Conservation (phyloP, 2,329 filamentous ascomycete species). For the Westerdykella ornata region DNA sequence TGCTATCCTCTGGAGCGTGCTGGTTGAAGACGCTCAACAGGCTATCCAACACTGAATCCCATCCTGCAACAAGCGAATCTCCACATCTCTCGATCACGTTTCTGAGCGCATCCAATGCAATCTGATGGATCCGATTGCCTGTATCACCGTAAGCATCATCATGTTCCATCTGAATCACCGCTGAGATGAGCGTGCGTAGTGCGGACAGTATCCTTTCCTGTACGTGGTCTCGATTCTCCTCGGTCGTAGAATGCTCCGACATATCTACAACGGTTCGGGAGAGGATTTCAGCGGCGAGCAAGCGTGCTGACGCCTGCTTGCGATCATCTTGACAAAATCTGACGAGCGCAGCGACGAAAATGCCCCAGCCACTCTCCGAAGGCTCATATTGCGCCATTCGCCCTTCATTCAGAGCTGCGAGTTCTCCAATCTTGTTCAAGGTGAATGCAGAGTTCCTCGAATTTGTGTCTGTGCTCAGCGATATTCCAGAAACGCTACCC, state of each 20-base stretch:
- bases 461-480: conserved; percentile 36
- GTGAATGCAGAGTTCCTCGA: conserved; percentile 44
- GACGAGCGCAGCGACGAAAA: conserved; percentile 53
- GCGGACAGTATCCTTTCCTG: conserved; percentile 67
- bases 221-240: conserved; percentile 45
- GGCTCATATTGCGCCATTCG: conserved; percentile 64
- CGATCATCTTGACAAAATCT: conserved; percentile 39
- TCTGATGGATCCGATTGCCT: conserved; percentile 73
- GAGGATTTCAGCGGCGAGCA: conserved; percentile 46
- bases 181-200: conserved; percentile 54
- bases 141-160: conserved; percentile 56
- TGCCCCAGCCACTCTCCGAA: conserved; percentile 66
- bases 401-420: conserved; percentile 41
- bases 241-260: conserved; percentile 48
- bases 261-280: conserved; percentile 44
- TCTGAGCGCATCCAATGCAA: conserved; percentile 72
- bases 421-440: conserved; percentile 43
- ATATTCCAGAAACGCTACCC: conserved; percentile 40
- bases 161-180: conserved; percentile 49
- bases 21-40: conserved; percentile 68
- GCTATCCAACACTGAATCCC: conserved; percentile 79
- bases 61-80: conserved; percentile 73
- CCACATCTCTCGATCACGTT: conserved; percentile 81
- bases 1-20: background rate
- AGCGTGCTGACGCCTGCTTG: conserved; percentile 40